These are phyloP conservation scores for Penicillium sp. DNA, from an alignment of 2,329 filamentous ascomycete genomes.

Conservation along the genomic window DNA sequence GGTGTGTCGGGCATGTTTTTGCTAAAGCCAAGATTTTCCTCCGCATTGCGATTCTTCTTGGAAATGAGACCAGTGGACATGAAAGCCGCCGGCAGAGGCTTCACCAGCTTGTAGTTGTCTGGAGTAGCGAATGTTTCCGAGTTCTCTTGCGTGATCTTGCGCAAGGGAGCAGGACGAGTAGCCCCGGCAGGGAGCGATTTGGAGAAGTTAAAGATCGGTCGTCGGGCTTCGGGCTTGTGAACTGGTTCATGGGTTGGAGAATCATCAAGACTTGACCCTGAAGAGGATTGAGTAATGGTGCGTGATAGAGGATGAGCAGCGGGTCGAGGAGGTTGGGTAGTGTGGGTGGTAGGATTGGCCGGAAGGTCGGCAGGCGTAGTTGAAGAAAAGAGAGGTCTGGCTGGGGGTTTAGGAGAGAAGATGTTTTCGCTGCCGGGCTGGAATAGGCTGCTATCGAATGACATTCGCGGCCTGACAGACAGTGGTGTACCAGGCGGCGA, in stretches of 20 bases:
- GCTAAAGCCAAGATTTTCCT: slow-evolving; percentile 56
- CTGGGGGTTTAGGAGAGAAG: slow-evolving; percentile 59
- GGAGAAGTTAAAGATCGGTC: slow-evolving; percentile 59
- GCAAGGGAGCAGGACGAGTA: slow-evolving; percentile 47
- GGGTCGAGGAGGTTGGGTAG: slow-evolving; percentile 43
- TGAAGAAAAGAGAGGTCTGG: slow-evolving; percentile 42
- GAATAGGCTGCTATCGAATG: slow-evolving; percentile 69
- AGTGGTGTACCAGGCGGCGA: slow-evolving; percentile 54
- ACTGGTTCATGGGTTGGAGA: slow-evolving; percentile 61
- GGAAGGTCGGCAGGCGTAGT: slow-evolving; percentile 20
- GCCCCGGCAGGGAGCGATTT: slow-evolving; percentile 70
- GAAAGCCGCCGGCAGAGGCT: slow-evolving; percentile 76
- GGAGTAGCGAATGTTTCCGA: slow-evolving; percentile 67
- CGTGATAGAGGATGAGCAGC: slow-evolving; percentile 75
- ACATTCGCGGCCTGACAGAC: slow-evolving; percentile 66
- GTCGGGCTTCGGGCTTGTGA: slow-evolving; percentile 53
- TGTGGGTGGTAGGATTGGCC: slow-evolving; percentile 1
- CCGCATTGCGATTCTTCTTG: slow-evolving; percentile 82
- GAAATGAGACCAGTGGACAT: slow-evolving; percentile 93
- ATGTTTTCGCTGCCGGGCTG: slow-evolving; percentile 62
- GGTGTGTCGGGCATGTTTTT: slow-evolving; percentile 88
- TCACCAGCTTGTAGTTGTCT: slow-evolving; percentile 69
- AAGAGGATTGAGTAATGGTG: slow-evolving; percentile 81
- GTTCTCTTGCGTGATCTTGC: slow-evolving; percentile 48
- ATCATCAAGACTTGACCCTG: slow-evolving; percentile 74